A percentile compares a stretch with the other conserved stretches of the same genome.
These are phyloP conservation scores for Prinsepia uniflora DNA, from an alignment of 306 rosid species.

Conservation along the genomic window DNA sequence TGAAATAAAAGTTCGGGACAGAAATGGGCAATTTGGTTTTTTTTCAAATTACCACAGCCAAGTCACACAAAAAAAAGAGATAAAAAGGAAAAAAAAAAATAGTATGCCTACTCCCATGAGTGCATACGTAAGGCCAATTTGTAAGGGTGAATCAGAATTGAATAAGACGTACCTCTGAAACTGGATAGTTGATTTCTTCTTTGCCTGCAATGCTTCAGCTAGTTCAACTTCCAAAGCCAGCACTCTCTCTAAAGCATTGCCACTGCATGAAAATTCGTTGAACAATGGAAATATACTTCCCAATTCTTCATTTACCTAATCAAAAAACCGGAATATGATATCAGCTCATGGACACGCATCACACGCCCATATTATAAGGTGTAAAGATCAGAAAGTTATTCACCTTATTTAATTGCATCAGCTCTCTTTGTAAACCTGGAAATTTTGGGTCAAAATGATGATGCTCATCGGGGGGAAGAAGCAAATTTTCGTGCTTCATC, in stretches of 20 bases:
- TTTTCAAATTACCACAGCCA: neutral
- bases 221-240: slow-evolving; percentile 94
- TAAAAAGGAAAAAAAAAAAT: neutral
- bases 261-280: slow-evolving; percentile 51
- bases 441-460: slow-evolving; percentile 42
- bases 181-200: slow-evolving; percentile 63
- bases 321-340: slow-evolving; percentile 21
- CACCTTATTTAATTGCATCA: slow-evolving; percentile 75
- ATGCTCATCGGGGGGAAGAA: slow-evolving; percentile 42
- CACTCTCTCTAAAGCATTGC: slow-evolving; percentile 91
- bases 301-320: slow-evolving; percentile 82
- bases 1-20: no score
- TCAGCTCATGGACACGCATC: slow-evolving; percentile 2
- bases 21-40: no score
- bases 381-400: slow-evolving; percentile 19
- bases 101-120: neutral
- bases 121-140: slow-evolving; percentile 16
- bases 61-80: neutral
- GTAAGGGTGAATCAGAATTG: slow-evolving; percentile 12
- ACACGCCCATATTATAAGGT: neutral
- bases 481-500: slow-evolving; percentile 71
- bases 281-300: slow-evolving; percentile 68
- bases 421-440: slow-evolving; percentile 66
- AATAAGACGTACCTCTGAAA: slow-evolving; percentile 73
- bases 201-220: slow-evolving; percentile 79